Percentiles rank a stretch among this genome's conserved stretches.
phyloP scores from a whole-genome alignment of 2,329 filamentous ascomycete genomes.

The Teratosphaeria nubilosa region DNA sequence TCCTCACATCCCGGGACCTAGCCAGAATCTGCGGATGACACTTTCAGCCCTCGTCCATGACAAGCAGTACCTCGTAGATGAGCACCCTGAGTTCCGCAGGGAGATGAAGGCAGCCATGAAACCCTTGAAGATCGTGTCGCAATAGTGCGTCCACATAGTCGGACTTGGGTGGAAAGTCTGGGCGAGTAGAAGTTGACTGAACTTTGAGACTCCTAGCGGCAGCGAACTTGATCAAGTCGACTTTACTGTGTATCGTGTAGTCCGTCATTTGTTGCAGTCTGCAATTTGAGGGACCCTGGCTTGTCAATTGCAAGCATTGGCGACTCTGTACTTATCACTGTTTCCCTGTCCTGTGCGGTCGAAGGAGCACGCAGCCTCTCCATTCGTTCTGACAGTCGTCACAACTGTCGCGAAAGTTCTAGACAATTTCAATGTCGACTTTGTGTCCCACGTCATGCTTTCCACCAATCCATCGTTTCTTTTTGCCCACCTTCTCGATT shows the following conservation, averaged over 20 bases:
- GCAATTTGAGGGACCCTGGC: background rate
- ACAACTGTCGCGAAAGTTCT: background rate
- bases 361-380: background rate
- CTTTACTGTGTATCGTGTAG: background rate
- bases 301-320: background rate
- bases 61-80: background rate
- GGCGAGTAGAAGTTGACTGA: background rate
- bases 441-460: conserved; percentile 33
- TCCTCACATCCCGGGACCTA: background rate
- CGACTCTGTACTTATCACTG: background rate
- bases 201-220: background rate
- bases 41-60: background rate
- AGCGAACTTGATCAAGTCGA: background rate
- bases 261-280: background rate
- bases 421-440: conserved; percentile 23
- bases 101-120: background rate
- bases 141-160: background rate
- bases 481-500: conserved; percentile 49
- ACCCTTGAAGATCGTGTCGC: background rate
- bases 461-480: conserved; percentile 45
- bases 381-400: background rate
- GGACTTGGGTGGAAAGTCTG: background rate
- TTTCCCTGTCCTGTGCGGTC: background rate
- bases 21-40: background rate
- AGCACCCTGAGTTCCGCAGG: background rate